Conservation (phyloP, 148 eudicot species). For the Rhododendron simsii region DNA sequence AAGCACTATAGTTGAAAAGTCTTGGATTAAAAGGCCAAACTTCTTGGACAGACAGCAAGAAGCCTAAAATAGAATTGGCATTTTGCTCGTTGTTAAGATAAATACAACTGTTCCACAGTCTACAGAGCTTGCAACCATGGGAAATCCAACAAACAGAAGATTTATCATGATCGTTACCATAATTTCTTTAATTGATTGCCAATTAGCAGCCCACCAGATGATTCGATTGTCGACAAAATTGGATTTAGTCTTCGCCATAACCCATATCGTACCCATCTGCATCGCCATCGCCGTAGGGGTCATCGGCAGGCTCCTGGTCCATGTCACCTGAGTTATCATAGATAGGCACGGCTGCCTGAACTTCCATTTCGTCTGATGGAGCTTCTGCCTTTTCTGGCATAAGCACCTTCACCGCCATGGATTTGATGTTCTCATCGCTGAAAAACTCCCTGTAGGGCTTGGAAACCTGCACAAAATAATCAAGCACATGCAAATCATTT, state of each 20-base stretch:
- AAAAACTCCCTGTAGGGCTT: slow-evolving; percentile 76
- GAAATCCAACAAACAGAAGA: neutral
- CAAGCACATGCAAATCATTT: neutral
- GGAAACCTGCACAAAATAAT: slow-evolving; percentile 43
- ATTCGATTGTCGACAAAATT: neutral
- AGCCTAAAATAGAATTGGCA: neutral
- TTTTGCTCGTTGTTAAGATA: neutral
- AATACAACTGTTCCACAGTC: neutral
- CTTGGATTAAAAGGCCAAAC: neutral
- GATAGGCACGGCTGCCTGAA: slow-evolving; percentile 21
- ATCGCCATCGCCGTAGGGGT: slow-evolving; percentile 36
- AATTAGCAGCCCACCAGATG: neutral
- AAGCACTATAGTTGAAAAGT: neutral
- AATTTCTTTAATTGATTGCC: neutral
- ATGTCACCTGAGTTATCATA: slow-evolving; percentile 23
- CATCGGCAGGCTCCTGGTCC: slow-evolving; percentile 32
- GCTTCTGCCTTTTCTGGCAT: slow-evolving; percentile 5
- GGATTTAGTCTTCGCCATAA: slow-evolving; percentile 49
- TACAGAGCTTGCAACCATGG: neutral
- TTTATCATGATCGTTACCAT: neutral
- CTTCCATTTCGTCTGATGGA: slow-evolving; percentile 24
- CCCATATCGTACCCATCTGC: slow-evolving; percentile 43
- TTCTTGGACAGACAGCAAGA: neutral
- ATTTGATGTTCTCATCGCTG: slow-evolving; percentile 47
- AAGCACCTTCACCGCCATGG: slow-evolving; percentile 32